Percentiles rank a stretch among this genome's conserved stretches.
These are phyloP conservation scores for Nothophytophthora sp. DNA, from an alignment of 352 stramenopile genomes.

Conservation along the genomic window DNA sequence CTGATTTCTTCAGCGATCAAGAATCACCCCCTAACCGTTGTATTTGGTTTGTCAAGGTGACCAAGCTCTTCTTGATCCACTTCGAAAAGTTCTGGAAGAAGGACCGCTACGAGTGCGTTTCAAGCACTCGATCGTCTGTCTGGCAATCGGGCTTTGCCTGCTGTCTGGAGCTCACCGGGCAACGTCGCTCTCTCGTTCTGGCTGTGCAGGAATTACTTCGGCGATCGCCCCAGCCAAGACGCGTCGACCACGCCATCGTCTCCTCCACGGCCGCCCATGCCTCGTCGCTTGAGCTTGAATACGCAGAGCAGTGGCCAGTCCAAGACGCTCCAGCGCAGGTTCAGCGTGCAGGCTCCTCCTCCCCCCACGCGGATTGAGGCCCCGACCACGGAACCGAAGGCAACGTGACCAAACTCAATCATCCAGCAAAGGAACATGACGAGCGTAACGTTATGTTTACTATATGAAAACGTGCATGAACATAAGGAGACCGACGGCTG, in stretches of 20 bases:
- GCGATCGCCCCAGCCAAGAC: conserved; percentile 24
- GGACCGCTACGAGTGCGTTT: conserved; percentile 67
- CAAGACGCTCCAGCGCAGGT: conserved; percentile 37
- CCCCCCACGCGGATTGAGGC: conserved; percentile 4
- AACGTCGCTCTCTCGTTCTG: neutral
- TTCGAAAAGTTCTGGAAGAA: conserved; percentile 87
- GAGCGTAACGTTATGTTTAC: conserved; percentile 21
- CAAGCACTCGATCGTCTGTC: neutral
- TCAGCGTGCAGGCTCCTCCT: conserved; percentile 37
- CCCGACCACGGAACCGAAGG: conserved; percentile 1
- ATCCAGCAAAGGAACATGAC: conserved; percentile 8
- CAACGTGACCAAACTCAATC: too few relatives aligned
- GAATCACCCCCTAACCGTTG: neutral
- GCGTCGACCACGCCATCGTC: conserved; percentile 3
- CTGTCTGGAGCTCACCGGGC: neutral
- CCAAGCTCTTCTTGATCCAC: conserved; percentile 61
- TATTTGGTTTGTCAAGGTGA: conserved; percentile 33
- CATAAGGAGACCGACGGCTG: conserved; percentile 24
- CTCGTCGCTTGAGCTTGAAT: conserved; percentile 46
- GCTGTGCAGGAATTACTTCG: conserved; percentile 56
- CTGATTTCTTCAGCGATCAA: neutral
- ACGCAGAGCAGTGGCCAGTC: conserved; percentile 30
- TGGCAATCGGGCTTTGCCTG: neutral
- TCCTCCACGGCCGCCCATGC: conserved; percentile 14
- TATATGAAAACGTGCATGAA: conserved; percentile 36